Evolutionary conservation across 2,329 filamentous ascomycete species (phyloP), one percentile per base, ranked within the genome.

Genomic region (Didymella lethalis): DNA sequence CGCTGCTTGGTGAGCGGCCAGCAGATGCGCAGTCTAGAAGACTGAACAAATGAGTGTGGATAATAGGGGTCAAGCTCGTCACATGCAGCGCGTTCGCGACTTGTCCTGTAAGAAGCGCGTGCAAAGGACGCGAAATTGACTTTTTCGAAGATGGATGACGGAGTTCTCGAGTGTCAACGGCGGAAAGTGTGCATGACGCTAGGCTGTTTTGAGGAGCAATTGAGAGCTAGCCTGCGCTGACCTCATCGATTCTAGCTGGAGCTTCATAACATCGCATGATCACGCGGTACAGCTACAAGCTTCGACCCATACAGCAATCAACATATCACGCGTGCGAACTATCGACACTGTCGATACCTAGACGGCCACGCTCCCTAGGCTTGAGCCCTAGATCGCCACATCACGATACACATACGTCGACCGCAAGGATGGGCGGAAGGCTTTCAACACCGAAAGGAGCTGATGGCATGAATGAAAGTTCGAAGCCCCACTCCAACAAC

Each of bases 361-460:
- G 20, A 28, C 31, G 16, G 14, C 32, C 18, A 28, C 12, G 16
- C 7, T 10, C 23, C 18, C 6, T 41, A 45, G 7, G 20, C 32
- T 46, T 49, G 40, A 46, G n/a, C n/a, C 26, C 20, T 14, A 26
- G 16, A 36, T 11, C 34, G 16, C 32, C 14, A 7, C 18, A 26
- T 14, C 25, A 23, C 41, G 25, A 44, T n/a, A 31, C 26, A n/a
- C 14, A 32, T 41, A n/a, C 12, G 6, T 25, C 10, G 3, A 32
- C 26, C 51, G 16, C 18, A 46, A 63, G 36, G 49, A 83, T 83
- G 81, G 81, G 81, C 41, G 78, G 78, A 60, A 77, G 81, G 53
- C 71, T 83, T 26, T 82, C 79, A 14, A 76, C 78, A 62, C 80
- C 81, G 31, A 75, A 75, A 26, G 77, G 73, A 36, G 72, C 80